Evolutionary conservation across 192 early-diverging fungal species (phyloP), one percentile per base, ranked within the genome.

Genomic region (Radiomyces spectabilis): DNA sequence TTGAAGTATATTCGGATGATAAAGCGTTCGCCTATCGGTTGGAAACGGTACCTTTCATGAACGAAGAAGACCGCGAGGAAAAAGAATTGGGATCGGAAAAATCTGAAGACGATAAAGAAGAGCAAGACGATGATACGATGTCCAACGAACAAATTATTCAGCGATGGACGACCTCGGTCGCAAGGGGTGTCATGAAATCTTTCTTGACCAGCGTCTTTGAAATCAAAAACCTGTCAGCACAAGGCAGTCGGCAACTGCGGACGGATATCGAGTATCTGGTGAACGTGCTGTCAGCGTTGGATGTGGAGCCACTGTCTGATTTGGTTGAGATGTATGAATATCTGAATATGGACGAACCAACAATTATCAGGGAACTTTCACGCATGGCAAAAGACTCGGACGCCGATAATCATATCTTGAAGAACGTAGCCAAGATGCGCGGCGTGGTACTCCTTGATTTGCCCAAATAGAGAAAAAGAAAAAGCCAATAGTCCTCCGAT

Each of bases 121-220:
- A 76, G 2, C 45, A 65, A 4, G 61, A 69, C n/a, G 13, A 21
- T 5, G 22, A 59, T n/a, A 45, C 18, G 43, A 45, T 62, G 29
- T 39, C 60, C 38, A 44, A 51, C 10, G 79, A 71, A 37, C 80
- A 77, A 29, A 57, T 81, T 29, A 67, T 67, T 24, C 77, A 86
- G 46, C 55, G 80, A 8, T 91, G 88, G 88, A 86, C 85, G 29
- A 76, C 75, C 6, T 76, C 84, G 0, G 50, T 88, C 1, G 72
- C 81, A 1, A 67, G 82, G n/a, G 83, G 76, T 0, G 69, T 72
- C 0, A 86, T 86, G 79, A 50, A 55, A 13, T 56, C 66, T 10
- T 61, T 69, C 52, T 47, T 73, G 21, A 44, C 60, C 0, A 33
- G 50, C 9, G 65, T 85, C 12, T 22, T 66, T 31, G 40, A 47